phyloP scores from a whole-genome alignment of 805 yeast genomes.

The Candida coquimbonensis region DNA sequence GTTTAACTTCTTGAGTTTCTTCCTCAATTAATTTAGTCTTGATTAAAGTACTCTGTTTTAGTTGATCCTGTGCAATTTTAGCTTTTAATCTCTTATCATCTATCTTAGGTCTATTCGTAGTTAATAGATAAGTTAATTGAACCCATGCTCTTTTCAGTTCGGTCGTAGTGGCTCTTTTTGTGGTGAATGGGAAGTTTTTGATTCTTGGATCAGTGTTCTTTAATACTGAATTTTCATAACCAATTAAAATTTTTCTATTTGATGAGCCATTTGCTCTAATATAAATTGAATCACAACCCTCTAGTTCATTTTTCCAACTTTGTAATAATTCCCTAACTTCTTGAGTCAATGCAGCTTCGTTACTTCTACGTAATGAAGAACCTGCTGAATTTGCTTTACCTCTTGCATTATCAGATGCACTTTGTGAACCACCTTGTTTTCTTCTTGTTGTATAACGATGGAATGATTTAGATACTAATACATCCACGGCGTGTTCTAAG shows the following conservation, averaged over 20 bases:
- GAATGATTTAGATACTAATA: constrained; percentile 75
- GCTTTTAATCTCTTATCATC: constrained; percentile 24
- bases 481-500: constrained; percentile 56
- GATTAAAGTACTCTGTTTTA: constrained; percentile 23
- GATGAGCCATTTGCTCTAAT: constrained; percentile 74
- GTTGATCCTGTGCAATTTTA: constrained; percentile 24
- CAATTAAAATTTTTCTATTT: constrained; percentile 57
- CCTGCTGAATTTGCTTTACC: constrained; percentile 98
- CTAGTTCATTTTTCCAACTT: constrained; percentile 57
- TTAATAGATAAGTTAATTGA: constrained; percentile 54
- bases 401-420: constrained; percentile 83
- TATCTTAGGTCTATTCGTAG: constrained; percentile 47
- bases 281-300: constrained; percentile 62
- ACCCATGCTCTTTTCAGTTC: constrained; percentile 85
- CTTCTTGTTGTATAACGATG: constrained; percentile 95
- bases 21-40: constrained; percentile 15
- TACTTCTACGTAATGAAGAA: constrained; percentile 78
- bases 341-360: constrained; percentile 72
- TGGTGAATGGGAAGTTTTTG: constrained; percentile 77
- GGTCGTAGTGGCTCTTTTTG: constrained; percentile 74
- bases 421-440: constrained; percentile 96
- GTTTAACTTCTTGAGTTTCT: constrained; percentile 35
- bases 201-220: constrained; percentile 53
- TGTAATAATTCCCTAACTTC: constrained; percentile 69
- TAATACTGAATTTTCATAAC: constrained; percentile 54